phyloP scores from a whole-genome alignment of 768 basidiomycete species.

The Naganishia vaughanmartiniae region DNA sequence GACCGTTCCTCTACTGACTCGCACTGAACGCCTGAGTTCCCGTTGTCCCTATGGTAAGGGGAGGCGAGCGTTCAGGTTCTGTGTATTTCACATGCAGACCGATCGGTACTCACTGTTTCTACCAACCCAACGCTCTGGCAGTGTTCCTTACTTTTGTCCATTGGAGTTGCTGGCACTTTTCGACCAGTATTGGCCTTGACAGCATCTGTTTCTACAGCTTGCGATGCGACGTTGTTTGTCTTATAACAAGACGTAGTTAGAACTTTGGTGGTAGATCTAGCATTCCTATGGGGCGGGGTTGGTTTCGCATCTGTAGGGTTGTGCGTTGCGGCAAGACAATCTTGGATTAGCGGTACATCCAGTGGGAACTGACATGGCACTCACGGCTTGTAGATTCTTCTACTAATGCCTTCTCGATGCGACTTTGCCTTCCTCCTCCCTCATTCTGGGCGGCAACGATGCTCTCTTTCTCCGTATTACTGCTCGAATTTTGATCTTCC shows the following conservation, averaged over 20 bases:
- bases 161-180: neutral
- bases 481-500: neutral
- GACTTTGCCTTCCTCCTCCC: neutral
- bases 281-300: neutral
- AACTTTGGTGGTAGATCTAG: neutral
- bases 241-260: neutral
- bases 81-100: neutral
- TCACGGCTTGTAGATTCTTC: neutral
- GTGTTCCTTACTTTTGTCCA: neutral
- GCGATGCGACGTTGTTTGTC: neutral
- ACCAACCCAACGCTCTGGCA: neutral
- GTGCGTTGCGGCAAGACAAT: neutral
- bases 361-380: neutral
- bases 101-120: neutral
- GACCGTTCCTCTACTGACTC: neutral
- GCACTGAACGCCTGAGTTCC: neutral
- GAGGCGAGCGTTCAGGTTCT: neutral
- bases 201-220: neutral
- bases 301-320: neutral
- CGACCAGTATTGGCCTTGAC: neutral
- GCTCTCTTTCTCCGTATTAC: neutral
- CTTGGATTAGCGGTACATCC: neutral
- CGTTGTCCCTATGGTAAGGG: neutral
- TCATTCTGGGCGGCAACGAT: neutral
- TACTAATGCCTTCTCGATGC: no score